Conservation (phyloP, 176 grass and related monocot genomes). For the Paspalum vaginatum region DNA sequence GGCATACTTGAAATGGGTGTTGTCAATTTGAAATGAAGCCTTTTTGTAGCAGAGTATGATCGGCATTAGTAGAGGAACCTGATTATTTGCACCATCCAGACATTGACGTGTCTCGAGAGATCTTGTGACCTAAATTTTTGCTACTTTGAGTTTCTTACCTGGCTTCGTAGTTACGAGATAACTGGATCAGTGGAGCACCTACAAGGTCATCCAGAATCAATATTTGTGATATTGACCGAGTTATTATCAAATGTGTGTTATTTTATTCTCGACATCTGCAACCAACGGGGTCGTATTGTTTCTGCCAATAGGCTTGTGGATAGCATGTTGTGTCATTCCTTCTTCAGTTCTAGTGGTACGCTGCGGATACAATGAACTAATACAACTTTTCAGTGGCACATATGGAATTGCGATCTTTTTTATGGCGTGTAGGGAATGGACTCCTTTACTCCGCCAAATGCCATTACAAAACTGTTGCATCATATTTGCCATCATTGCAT, state of each 20-base stretch:
- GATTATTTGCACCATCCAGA: slow-evolving; percentile 26
- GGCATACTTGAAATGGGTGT: slow-evolving; percentile 62
- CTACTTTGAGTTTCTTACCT: neutral
- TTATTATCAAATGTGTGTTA: neutral
- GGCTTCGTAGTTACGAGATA: neutral
- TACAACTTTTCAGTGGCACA: no score
- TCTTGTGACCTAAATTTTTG: slow-evolving; percentile 14
- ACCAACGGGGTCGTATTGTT: neutral
- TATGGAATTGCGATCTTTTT: no score
- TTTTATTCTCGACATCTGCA: neutral
- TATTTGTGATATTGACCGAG: neutral
- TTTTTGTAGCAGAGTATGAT: slow-evolving; percentile 43
- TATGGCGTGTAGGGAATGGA: no score
- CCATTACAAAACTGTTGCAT: neutral
- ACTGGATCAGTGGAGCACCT: neutral
- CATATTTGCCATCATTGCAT: neutral
- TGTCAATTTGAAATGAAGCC: neutral
- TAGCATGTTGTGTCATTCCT: no score
- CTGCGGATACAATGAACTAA: no score
- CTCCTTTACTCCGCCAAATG: neutral
- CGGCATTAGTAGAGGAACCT: neutral
- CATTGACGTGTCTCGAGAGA: slow-evolving; percentile 15
- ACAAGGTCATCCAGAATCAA: neutral
- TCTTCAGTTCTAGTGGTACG: no score
- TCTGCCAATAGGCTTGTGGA: no score